A percentile compares a stretch with the other conserved stretches of the same genome.
These are phyloP conservation scores for Geotrichum siamense DNA, from an alignment of 1,139 yeast genomes.

Conservation along the genomic window DNA sequence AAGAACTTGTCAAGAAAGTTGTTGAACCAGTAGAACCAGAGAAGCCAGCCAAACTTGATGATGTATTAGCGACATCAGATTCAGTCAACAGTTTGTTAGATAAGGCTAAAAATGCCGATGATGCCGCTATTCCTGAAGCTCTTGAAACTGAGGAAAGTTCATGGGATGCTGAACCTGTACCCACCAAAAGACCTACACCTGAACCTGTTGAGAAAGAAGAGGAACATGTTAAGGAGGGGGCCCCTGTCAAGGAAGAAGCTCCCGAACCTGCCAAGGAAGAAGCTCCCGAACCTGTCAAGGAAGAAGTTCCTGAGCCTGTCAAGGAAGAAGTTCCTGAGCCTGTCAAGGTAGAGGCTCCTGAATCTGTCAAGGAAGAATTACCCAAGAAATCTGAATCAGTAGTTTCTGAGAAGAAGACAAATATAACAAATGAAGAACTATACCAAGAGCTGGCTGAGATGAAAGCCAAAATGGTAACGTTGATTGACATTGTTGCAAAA, in stretches of 20 bases:
- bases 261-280: conserved; percentile 10
- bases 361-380: conserved; percentile 4
- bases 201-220: conserved; percentile 16
- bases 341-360: not conserved
- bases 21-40: conserved; percentile 23
- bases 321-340: too few species aligned
- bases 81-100: conserved; percentile 45
- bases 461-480: conserved; percentile 41
- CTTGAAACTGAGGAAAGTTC: conserved; percentile 24
- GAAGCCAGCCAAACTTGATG: conserved; percentile 39
- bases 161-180: conserved; percentile 28
- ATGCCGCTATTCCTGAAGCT: conserved; percentile 29
- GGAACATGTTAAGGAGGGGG: conserved; percentile 3
- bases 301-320: conserved; percentile 12
- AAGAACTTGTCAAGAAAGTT: conserved; percentile 27
- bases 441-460: conserved; percentile 24
- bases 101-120: conserved; percentile 46
- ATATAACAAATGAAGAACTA: conserved; percentile 16
- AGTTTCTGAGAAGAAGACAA: conserved; percentile 7
- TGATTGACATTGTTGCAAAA: conserved; percentile 20
- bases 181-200: conserved; percentile 16
- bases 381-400: conserved; percentile 8
- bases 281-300: conserved; percentile 13
- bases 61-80: conserved; percentile 41
- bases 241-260: conserved; percentile 5